Evolutionary conservation across 345 rosid species (phyloP), one percentile per base, ranked within the genome.

Genomic region (Microthlaspi erraticum): DNA sequence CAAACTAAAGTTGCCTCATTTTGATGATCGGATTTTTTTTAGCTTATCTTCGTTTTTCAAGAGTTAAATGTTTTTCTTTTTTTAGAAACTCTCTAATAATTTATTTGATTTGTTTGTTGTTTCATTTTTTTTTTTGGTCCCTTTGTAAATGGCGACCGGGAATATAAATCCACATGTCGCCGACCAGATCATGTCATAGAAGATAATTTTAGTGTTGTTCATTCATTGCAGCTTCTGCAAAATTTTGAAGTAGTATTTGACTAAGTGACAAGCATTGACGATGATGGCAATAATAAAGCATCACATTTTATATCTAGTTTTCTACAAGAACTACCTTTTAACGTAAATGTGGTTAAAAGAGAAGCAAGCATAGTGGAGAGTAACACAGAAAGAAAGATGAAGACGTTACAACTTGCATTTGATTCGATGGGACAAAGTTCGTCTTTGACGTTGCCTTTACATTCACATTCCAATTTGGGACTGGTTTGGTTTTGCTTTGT

Each of bases 91-190:
- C 65, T 19, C 66, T 50, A 66, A 66, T 66, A 56, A 75, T 62
- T 56, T 46, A 17, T 63, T 71, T 71, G 48, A 19, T 48, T 75
- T 62, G 60, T 61, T 50, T 20, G 26, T 33, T n/a, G 31, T 8
- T 32, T 49, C 33, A 14, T 17, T 62, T 23, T 2, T 10, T 9
- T 8, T 50, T 68, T 53, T 36, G 70, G 34, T 68, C 69, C 20
- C 18, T 31, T 31, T 65, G 77, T 65, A 65, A 49, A 66, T 66
- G 71, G 72, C 60, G 60, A 73, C 72, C 36, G 52, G 77, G 72
- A 65, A 73, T 73, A 64, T 65, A 23, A 73, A 48, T 73, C 66
- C 60, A 57, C 14, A 39, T 57, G 77, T 66, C 44, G 45, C 60
- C 54, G 37, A 31, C 66, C 29, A 73, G 45, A 57, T 48, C 17